Evolutionary conservation across 345 rosid species (phyloP), one percentile per base, ranked within the genome.

Genomic region (Salix dunnii): DNA sequence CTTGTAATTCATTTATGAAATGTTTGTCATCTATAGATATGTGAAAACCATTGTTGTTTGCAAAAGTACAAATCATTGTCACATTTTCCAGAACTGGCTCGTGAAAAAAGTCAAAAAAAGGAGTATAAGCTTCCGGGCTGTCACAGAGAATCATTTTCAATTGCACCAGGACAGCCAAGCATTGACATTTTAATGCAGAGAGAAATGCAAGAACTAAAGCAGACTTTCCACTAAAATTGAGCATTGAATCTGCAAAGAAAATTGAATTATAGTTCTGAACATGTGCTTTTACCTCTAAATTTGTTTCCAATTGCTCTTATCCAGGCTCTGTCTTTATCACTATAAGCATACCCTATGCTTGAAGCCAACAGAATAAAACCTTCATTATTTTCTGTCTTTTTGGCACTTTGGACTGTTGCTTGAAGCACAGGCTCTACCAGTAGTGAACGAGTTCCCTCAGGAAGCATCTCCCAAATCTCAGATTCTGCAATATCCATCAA

Each of bases 291-390:
- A 86, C 91, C 87, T 86, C 82, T 71, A 75, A 91, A 86, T 86
- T 90, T 93, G 82, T 88, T 85, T 42, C 93, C 91, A 77, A 91
- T 74, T 46, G 90, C 94, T 91, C 71, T 82, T 80, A 88, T 91
- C 97, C 98, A 92, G 76, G 93, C 92, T 86, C 89, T 90, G 76
- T 93, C 97, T 84, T 92, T 91, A 70, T 95, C 88, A 33, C 80
- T 83, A 80, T 90, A 93, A 7, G 94, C 97, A 84, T 87, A 93
- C 70, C 77, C 82, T 72, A 84, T 81, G 79, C 97, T 89, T 74
- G 99, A 91, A 78, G 91, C 93, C 85, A 95, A 81, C 75, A 93
- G 76, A 64, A 95, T 46, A 81, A 89, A 91, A 67, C 93, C 97
- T 80, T 87, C 84, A 70, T 27, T 71, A 48, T 33, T 77, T 63